Evolutionary conservation across 495 filamentous ascomycete genomes (phyloP), one percentile per base, ranked within the genome.

Genomic region (Peziza echinospora): DNA sequence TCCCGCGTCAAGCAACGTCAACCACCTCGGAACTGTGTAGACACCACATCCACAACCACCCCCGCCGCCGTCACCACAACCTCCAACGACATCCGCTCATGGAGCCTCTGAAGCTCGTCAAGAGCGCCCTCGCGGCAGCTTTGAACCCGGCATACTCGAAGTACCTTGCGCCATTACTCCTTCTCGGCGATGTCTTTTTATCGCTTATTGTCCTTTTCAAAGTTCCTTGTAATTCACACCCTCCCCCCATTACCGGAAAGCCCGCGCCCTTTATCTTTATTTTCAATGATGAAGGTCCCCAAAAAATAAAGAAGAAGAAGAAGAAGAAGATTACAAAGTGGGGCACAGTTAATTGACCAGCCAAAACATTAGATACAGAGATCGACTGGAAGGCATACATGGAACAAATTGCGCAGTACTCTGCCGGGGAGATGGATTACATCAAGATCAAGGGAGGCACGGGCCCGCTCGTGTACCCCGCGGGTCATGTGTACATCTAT

Each of bases 301-400:
- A 24, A 46, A 45, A 40, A 24, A 26, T 42, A 24, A n/a, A n/a
- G n/a, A n/a, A n/a, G n/a, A n/a, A n/a, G n/a, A n/a, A n/a, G n/a
- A n/a, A n/a, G n/a, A n/a, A n/a, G n/a, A n/a, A n/a, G n/a, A n/a
- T n/a, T n/a, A n/a, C n/a, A n/a, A n/a, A n/a, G n/a, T n/a, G n/a
- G 11, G 11, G 25, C 22, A 24, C 40, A 26, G 28, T 46, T 46
- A 22, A 49, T 24, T 11, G 26, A 24, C 41, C 28, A 21, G 47
- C 11, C 3, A 11, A 13, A n/a, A 22, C 24, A 21, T 30, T 55
- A 96, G 89, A 97, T 61, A 97, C 89, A 39, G 89, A 97, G 60
- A 97, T 97, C 57, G 89, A 97, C 63, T 97, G 89, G 89, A 71
- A 67, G 45, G 84, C 87, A 1, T 97, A 97, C 62, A 96, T 96